Percentiles rank a stretch among this genome's conserved stretches.
These are phyloP conservation scores for Stylosanthes scabra DNA, from an alignment of 331 rosid species.

Conservation along the genomic window DNA sequence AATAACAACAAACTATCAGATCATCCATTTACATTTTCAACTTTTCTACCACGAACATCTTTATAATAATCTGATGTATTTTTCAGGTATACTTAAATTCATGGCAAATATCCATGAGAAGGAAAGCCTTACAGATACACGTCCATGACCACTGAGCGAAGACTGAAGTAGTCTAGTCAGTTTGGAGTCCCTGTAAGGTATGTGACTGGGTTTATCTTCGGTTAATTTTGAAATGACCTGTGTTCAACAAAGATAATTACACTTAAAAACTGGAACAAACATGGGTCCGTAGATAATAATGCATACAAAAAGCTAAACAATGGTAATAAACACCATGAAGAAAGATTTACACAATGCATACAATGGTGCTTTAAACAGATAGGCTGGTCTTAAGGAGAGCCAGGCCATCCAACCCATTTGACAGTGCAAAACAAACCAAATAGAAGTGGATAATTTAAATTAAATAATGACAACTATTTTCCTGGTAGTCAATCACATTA, in stretches of 20 bases:
- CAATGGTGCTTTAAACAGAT: not conserved
- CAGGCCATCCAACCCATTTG: not conserved
- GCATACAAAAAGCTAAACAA: not conserved
- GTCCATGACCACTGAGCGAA: slow-evolving; percentile 98
- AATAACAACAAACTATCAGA: slow-evolving; percentile 39
- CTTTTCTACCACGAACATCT: slow-evolving; percentile 31
- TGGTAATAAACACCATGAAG: too few species aligned
- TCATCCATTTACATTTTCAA: slow-evolving; percentile 8
- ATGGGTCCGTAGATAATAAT: slow-evolving; percentile 5
- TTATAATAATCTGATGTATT: slow-evolving; percentile 11
- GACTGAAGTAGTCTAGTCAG: slow-evolving; percentile 96
- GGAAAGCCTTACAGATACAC: slow-evolving; percentile 86
- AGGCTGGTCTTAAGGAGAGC: not conserved
- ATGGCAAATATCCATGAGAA: slow-evolving; percentile 31
- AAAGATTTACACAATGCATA: too few species aligned
- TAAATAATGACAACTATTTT: too few species aligned
- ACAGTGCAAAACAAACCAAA: not conserved
- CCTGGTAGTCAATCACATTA: not conserved
- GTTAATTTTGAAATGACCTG: slow-evolving; percentile 98
- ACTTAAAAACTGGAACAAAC: slow-evolving; percentile 27
- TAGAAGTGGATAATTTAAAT: too few species aligned
- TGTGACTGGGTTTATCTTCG: slow-evolving; percentile 84
- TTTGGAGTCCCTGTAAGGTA: slow-evolving; percentile 98
- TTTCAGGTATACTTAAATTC: slow-evolving; percentile 32
- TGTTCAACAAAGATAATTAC: slow-evolving; percentile 36